These are phyloP conservation scores for Scutellaria galericulata DNA, from an alignment of 257 asterid species.

Conservation along the genomic window DNA sequence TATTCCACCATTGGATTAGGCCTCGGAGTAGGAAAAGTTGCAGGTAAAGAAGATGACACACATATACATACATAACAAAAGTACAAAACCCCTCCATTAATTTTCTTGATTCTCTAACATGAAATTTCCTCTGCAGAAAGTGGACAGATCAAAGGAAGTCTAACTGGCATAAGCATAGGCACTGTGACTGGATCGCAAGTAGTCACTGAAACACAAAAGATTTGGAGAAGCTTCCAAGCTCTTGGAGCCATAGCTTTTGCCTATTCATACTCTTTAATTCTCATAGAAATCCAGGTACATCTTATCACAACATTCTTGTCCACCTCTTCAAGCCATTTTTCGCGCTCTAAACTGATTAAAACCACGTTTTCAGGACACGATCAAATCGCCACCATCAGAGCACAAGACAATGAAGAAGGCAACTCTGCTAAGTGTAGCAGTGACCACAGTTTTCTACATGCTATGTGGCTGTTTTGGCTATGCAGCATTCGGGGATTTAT, in stretches of 20 bases:
- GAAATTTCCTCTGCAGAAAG: slow-evolving; percentile 42
- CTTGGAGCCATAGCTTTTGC: slow-evolving; percentile 91
- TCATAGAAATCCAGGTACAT: slow-evolving; percentile 76
- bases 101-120: slow-evolving; percentile 8
- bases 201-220: slow-evolving; percentile 54
- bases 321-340: background rate
- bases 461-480: slow-evolving; percentile 86
- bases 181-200: slow-evolving; percentile 49
- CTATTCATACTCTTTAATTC: slow-evolving; percentile 79
- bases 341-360: no score
- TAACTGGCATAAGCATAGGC: slow-evolving; percentile 79
- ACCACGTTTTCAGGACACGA: slow-evolving; percentile 56
- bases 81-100: no score
- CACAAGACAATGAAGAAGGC: slow-evolving; percentile 84
- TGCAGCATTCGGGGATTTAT: slow-evolving; percentile 85
- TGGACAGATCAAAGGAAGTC: slow-evolving; percentile 67
- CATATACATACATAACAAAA: no score
- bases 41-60: slow-evolving; percentile 37
- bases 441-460: slow-evolving; percentile 91
- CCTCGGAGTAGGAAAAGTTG: slow-evolving; percentile 67
- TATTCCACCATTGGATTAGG: slow-evolving; percentile 72
- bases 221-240: slow-evolving; percentile 83
- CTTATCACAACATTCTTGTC: no score
- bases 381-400: slow-evolving; percentile 82
- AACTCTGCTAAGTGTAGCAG: slow-evolving; percentile 63